These are phyloP conservation scores for Roridomyces roridus DNA, from an alignment of 768 basidiomycete species.

Conservation along the genomic window DNA sequence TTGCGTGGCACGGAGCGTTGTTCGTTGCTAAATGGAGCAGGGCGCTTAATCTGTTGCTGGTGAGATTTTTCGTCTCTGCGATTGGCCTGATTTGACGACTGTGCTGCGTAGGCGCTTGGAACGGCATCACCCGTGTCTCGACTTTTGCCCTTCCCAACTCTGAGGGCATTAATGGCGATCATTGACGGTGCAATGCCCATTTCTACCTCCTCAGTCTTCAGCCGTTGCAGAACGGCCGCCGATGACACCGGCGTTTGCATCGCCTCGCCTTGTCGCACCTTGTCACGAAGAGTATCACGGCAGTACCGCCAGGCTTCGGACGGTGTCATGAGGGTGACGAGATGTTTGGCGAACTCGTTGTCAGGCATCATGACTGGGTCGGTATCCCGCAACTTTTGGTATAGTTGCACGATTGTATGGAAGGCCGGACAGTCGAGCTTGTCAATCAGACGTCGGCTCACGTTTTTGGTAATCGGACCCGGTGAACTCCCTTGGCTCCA, in stretches of 20 bases:
- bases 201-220: neutral
- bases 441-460: too few relatives aligned
- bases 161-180: neutral
- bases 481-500: too few relatives aligned
- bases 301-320: neutral
- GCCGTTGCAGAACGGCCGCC: neutral
- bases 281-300: too few relatives aligned
- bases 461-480: too few relatives aligned
- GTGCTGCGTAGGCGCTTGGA: neutral
- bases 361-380: too few relatives aligned
- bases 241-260: neutral
- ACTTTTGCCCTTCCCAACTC: neutral
- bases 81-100: neutral
- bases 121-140: neutral
- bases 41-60: neutral
- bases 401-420: too few relatives aligned
- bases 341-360: too few relatives aligned
- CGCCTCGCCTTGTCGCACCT: neutral
- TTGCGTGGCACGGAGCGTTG: neutral
- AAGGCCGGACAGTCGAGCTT: too few relatives aligned
- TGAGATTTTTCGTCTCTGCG: neutral
- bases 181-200: too few relatives aligned
- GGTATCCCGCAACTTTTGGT: too few relatives aligned
- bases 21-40: neutral
- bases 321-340: constrained; percentile 7